phyloP scores from a whole-genome alignment of 129 eudicot genomes.

The Chrysanthemum seticuspe region DNA sequence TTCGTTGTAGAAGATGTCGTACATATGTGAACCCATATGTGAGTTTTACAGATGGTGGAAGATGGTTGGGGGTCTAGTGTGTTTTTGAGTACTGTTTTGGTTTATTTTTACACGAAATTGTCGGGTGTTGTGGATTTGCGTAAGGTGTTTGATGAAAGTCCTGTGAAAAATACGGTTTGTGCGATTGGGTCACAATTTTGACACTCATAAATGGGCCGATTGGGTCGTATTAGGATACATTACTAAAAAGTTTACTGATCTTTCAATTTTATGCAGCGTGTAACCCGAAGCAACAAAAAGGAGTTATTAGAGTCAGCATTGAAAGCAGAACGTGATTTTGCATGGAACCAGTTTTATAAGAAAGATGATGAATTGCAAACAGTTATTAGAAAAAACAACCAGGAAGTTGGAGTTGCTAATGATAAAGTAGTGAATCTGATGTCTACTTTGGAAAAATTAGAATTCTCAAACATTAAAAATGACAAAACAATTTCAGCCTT shows the following conservation, averaged over 20 bases:
- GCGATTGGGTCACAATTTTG: neutral
- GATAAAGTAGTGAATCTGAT: conserved; percentile 43
- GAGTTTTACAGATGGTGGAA: conserved; percentile 90
- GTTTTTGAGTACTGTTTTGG: no score
- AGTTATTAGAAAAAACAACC: conserved; percentile 34
- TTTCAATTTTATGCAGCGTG: conserved; percentile 22
- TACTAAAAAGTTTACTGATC: neutral
- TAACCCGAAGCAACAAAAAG: conserved; percentile 24
- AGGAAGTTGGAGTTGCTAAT: conserved; percentile 49
- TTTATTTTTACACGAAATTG: no score
- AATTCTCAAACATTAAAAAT: conserved; percentile 39
- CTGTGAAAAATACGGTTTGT: no score
- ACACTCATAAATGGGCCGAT: neutral
- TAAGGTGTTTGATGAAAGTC: no score
- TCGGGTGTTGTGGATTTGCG: no score
- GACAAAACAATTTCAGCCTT: conserved; percentile 39
- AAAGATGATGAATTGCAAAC: conserved; percentile 41
- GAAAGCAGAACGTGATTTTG: conserved; percentile 59
- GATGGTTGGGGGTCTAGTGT: no score
- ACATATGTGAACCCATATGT: conserved; percentile 95
- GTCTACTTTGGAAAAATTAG: conserved; percentile 43
- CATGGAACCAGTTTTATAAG: conserved; percentile 62
- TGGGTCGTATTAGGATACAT: neutral
- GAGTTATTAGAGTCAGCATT: conserved; percentile 43
- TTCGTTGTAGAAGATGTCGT: conserved; percentile 98